Evolutionary conservation across 2,329 filamentous ascomycete species (phyloP).

Genomic region (Corniculantispora saksenae): DNA sequence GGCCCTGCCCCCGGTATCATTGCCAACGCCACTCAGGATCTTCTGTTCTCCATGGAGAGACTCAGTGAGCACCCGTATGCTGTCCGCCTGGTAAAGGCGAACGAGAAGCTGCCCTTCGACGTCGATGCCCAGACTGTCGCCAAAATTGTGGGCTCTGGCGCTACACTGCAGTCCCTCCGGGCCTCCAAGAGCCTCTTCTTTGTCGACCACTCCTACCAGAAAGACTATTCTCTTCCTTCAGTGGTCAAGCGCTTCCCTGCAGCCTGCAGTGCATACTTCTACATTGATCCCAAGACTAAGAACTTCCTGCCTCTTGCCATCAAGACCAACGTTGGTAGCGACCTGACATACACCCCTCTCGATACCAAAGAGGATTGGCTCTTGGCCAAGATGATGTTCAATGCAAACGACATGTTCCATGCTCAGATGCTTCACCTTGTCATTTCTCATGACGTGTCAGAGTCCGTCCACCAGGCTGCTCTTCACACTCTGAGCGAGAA

Average conservation of each 20-base stretch:
- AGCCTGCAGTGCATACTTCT: conserved; percentile 49
- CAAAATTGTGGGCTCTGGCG: conserved; percentile 31
- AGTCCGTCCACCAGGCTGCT: conserved; percentile 46
- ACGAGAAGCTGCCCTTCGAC: conserved; percentile 38
- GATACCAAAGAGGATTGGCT: conserved; percentile 49
- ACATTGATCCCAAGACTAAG: conserved; percentile 39
- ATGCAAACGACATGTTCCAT: conserved; percentile 49
- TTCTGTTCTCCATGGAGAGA: conserved; percentile 50
- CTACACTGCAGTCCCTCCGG: conserved; percentile 35
- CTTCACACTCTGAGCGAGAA: conserved; percentile 45
- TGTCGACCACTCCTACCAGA: conserved; percentile 40
- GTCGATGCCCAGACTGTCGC: conserved; percentile 33
- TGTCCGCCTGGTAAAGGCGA: conserved; percentile 34
- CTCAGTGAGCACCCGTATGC: conserved; percentile 44
- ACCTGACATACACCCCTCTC: conserved; percentile 45
- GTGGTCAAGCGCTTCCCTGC: conserved; percentile 36
- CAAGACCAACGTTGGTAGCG: conserved; percentile 42
- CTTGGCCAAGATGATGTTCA: conserved; percentile 52
- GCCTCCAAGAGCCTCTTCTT: conserved; percentile 42
- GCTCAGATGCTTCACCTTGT: conserved; percentile 46
- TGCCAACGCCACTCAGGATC: conserved; percentile 47
- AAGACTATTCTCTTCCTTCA: conserved; percentile 24
- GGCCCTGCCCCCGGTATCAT: conserved; percentile 32
- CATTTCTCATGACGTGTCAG: conserved; percentile 43
- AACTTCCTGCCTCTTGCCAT: conserved; percentile 52